Conservation (phyloP, 257 asterid genomes). For the Solanum chiquidenum region DNA sequence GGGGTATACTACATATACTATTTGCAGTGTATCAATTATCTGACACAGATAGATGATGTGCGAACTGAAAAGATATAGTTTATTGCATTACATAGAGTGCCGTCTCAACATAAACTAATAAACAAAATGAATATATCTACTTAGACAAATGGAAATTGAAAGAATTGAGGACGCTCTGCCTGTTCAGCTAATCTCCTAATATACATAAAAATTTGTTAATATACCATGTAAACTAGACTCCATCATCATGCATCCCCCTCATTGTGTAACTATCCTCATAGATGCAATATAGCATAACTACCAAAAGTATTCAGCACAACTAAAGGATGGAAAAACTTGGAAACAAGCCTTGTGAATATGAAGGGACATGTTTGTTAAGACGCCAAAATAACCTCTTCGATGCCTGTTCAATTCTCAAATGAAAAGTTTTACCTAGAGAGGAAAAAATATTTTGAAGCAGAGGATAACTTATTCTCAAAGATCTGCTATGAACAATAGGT, state of each 20-base stretch:
- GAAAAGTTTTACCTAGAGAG: background rate
- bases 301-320: background rate
- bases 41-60: background rate
- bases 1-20: background rate
- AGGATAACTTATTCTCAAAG: background rate
- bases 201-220: background rate
- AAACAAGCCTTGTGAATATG: background rate
- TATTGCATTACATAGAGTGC: background rate
- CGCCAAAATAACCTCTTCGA: background rate
- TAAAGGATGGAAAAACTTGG: background rate
- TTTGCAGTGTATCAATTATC: background rate
- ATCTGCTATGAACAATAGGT: background rate
- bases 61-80: background rate
- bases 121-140: background rate
- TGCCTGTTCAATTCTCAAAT: background rate
- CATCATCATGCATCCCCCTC: background rate
- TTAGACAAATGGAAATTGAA: background rate
- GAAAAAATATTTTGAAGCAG: background rate
- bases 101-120: background rate
- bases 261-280: background rate
- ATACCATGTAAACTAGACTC: background rate
- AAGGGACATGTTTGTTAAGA: background rate
- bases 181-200: background rate
- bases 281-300: background rate
- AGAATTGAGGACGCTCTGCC: background rate